Conservation (phyloP, 495 filamentous ascomycete genomes). For the Thermothielavioides terrestris region DNA sequence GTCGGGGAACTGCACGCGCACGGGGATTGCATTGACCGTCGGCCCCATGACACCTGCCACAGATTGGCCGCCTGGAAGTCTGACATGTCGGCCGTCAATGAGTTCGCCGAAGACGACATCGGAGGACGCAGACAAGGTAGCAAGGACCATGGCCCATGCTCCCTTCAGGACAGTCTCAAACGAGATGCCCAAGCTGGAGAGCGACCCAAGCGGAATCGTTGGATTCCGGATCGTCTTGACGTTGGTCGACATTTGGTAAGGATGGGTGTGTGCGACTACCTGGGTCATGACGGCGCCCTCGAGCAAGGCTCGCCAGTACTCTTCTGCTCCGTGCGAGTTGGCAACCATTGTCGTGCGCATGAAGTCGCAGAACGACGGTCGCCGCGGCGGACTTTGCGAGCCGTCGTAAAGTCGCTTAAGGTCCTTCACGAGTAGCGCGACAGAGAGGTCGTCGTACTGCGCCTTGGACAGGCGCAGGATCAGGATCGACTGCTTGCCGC, state of each 20-base stretch:
- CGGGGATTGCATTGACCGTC: constrained; percentile 35
- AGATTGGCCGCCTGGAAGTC: constrained; percentile 25
- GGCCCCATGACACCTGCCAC: constrained; percentile 38
- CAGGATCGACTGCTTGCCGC: constrained; percentile 37
- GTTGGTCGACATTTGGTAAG: constrained; percentile 26
- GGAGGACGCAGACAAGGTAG: constrained; percentile 33
- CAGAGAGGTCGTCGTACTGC: constrained; percentile 38
- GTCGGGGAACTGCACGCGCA: constrained; percentile 38
- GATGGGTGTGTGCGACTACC: constrained; percentile 32
- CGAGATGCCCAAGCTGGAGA: constrained; percentile 24
- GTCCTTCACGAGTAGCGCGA: constrained; percentile 35
- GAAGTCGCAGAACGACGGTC: constrained; percentile 38
- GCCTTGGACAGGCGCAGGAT: constrained; percentile 38
- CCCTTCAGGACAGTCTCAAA: constrained; percentile 39
- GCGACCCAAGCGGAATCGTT: constrained; percentile 27
- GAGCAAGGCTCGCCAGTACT: constrained; percentile 36
- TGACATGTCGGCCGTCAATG: constrained; percentile 39
- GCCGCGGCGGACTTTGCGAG: constrained; percentile 22
- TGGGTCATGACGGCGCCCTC: constrained; percentile 36
- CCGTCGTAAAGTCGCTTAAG: constrained; percentile 36
- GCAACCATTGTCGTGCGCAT: constrained; percentile 28
- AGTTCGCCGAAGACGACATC: constrained; percentile 44
- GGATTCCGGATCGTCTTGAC: constrained; percentile 30
- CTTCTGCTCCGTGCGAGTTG: constrained; percentile 27
- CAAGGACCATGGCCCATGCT: constrained; percentile 42